These are phyloP conservation scores for Carpinus fangiana DNA, from an alignment of 306 rosid genomes.

Conservation along the genomic window DNA sequence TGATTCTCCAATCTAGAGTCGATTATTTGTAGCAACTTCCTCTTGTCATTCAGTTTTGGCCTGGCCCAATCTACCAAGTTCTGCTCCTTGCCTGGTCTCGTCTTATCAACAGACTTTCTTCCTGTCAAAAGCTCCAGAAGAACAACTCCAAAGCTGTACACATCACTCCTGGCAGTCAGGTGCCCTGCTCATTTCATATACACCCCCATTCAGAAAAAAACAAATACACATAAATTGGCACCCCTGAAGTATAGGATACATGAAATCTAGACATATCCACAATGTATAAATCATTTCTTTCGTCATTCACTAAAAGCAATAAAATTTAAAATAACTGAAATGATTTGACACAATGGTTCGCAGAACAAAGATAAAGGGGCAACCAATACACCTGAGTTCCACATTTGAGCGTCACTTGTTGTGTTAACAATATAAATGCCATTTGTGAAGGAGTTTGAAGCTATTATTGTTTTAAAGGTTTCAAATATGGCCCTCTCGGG, in stretches of 20 bases:
- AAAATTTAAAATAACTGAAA: not conserved
- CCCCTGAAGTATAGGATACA: not conserved
- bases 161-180: slow-evolving; percentile 96
- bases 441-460: not conserved
- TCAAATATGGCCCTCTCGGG: not conserved
- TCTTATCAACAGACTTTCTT: slow-evolving; percentile 90
- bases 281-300: not conserved
- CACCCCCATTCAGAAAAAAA: slow-evolving; percentile 23
- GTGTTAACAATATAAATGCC: not conserved
- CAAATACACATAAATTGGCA: not conserved
- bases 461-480: not conserved
- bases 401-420: not conserved
- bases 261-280: not conserved
- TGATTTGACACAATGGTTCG: not conserved
- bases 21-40: slow-evolving; percentile 90
- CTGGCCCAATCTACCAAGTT: slow-evolving; percentile 99
- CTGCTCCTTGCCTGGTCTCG: slow-evolving; percentile 94
- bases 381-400: not conserved
- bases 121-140: slow-evolving; percentile 98
- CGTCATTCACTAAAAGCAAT: not conserved
- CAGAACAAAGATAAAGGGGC: not conserved
- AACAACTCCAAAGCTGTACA: slow-evolving; percentile 97
- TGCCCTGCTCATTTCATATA: slow-evolving; percentile 75
- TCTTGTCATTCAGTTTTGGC: slow-evolving; percentile 95
- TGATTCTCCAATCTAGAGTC: slow-evolving; percentile 95